Evolutionary conservation across 2,329 filamentous ascomycete genomes (phyloP), one percentile per base, ranked within the genome.

Genomic region (Epichloe sp.): DNA sequence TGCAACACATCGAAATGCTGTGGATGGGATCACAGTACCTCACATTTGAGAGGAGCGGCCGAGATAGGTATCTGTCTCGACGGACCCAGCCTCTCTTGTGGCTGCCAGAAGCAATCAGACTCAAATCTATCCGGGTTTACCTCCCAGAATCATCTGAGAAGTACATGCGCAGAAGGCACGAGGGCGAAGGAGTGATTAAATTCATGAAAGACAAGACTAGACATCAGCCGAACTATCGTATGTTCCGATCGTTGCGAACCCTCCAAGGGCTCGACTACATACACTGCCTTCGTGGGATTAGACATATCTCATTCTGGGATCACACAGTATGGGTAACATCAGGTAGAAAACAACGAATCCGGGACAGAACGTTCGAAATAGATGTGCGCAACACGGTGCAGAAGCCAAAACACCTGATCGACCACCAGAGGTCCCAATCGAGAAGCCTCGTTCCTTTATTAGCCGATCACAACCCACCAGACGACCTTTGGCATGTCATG

Each of bases 191-290:
- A 0, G 55, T 60, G 1, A 43, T 63, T 1, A 3, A 52, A 0
- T 63, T 62, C 37, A 53, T 69, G 54, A 59, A 48, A 0, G 2
- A 44, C 0, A 56, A 63, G 12, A 75, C 71, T 0, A 31, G 43
- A 0, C 23, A 47, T 0, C 74, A 77, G 40, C 68, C 71, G 0
- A 73, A 76, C 47, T 65, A 53, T 11, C 63, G 73, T 0, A 54
- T 52, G 5, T 56, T 52, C 1, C 63, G 75, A 2, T 58, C 61
- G 0, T 57, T 78, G 8, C 60, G 71, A 1, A 68, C 59, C 0
- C 19, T 74, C 0, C 73, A 75, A 26, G 75, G 75, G 0, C 54
- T 71, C 1, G 72, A 76, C 41, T 71, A 68, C 26, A 41, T 77
- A 3, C 59, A 65, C 12, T 60, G 65, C 23, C 67, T 77, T 4